Conservation (phyloP, 768 basidiomycete species). For the Brasilioporus rufonigricans region DNA sequence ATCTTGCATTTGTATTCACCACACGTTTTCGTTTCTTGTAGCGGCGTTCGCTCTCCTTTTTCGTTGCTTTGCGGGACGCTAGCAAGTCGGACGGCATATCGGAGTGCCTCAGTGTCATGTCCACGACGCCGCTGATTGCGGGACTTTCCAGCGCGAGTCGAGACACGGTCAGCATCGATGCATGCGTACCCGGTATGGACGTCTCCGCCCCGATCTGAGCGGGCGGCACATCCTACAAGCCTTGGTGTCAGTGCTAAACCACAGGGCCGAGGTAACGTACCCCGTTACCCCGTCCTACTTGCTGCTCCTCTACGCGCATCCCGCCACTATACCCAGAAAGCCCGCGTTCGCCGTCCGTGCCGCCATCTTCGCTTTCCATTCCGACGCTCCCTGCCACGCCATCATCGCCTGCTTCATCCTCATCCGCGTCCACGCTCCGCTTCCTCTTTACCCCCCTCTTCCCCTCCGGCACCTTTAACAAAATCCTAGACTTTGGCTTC, state of each 20-base stretch:
- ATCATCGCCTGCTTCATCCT: not conserved
- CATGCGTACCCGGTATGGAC: not conserved
- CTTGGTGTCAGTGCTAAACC: not conserved
- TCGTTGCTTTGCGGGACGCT: constrained; percentile 1
- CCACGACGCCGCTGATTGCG: no score
- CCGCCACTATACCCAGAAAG: not conserved
- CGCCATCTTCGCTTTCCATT: not conserved
- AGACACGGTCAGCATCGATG: not conserved
- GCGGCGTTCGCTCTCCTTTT: not conserved
- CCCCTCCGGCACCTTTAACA: constrained; percentile 2
- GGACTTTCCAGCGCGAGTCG: not conserved
- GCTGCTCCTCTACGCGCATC: not conserved
- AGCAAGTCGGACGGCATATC: not conserved
- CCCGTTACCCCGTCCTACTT: not conserved
- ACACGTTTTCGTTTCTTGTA: not conserved
- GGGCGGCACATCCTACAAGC: not conserved
- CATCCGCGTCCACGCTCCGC: not conserved
- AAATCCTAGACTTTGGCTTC: constrained; percentile 11
- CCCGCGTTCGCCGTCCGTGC: no score
- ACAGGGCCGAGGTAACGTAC: not conserved
- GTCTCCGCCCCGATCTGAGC: not conserved
- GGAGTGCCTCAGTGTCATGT: not conserved
- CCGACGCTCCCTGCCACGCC: not conserved
- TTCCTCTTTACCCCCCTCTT: constrained; percentile 19
- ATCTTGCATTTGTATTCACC: not conserved